These are phyloP conservation scores for Saccharomycopsis babjevae DNA, from an alignment of 805 yeast genomes.

Conservation along the genomic window DNA sequence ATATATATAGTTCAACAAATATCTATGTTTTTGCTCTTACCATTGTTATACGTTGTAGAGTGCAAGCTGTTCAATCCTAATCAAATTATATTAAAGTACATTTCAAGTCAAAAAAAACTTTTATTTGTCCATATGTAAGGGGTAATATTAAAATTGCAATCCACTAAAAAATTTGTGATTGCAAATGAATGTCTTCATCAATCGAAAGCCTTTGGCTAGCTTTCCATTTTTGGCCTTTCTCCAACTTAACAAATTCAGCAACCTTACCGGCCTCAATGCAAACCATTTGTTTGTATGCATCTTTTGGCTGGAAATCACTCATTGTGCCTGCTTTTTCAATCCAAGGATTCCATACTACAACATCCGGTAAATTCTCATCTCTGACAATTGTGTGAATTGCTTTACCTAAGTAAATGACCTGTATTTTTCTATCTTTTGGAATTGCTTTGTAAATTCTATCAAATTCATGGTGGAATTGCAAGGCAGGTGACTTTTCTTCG, in stretches of 20 bases:
- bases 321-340: conserved; percentile 65
- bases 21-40: too few species aligned
- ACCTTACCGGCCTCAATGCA: conserved; percentile 95
- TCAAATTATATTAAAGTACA: too few species aligned
- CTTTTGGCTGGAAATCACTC: conserved; percentile 82
- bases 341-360: conserved; percentile 99
- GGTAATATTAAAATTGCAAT: too few species aligned
- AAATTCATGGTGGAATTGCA: conserved; percentile 64
- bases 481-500: conserved; percentile 64
- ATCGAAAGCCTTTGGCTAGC: conserved; percentile 49
- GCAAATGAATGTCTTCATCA: conserved; percentile 53
- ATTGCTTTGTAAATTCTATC: conserved; percentile 76
- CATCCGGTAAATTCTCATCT: conserved; percentile 43
- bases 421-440: conserved; percentile 42
- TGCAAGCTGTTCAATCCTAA: too few species aligned
- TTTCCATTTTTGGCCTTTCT: conserved; percentile 67
- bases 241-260: conserved; percentile 48
- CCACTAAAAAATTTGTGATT: conserved; percentile 27
- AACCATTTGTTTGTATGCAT: conserved; percentile 77
- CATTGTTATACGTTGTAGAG: too few species aligned
- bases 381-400: conserved; percentile 62
- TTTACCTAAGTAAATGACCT: conserved; percentile 60
- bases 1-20: too few species aligned
- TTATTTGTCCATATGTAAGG: too few species aligned
- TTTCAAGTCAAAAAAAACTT: too few species aligned